Conservation (phyloP, 805 yeast species). For the Lipomyces anomalus region DNA sequence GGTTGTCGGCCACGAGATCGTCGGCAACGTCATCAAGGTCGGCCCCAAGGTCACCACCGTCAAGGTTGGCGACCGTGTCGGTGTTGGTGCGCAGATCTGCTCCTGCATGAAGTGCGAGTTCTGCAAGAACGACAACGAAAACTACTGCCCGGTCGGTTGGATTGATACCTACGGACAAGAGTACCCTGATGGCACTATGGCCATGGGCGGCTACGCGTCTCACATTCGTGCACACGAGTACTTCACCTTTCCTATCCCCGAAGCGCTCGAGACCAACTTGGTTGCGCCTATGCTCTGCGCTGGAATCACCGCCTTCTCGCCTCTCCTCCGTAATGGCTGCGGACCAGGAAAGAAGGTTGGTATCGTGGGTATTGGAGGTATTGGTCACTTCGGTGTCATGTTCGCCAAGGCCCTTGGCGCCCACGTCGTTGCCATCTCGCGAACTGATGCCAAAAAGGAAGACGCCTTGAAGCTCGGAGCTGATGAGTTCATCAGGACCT, state of each 20-base stretch:
- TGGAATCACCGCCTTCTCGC: conserved; percentile 66
- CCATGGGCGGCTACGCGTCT: conserved; percentile 65
- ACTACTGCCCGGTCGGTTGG: conserved; percentile 43
- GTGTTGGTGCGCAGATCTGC: conserved; percentile 66
- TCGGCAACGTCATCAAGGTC: conserved; percentile 34
- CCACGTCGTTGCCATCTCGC: conserved; percentile 49
- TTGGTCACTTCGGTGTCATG: conserved; percentile 56
- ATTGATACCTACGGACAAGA: conserved; percentile 47
- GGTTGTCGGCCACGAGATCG: conserved; percentile 47
- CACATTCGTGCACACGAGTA: conserved; percentile 58
- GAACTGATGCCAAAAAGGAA: conserved; percentile 45
- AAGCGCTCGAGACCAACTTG: conserved; percentile 42
- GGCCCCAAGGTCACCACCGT: conserved; percentile 51
- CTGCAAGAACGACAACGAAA: conserved; percentile 51
- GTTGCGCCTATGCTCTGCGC: conserved; percentile 75
- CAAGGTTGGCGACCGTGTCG: conserved; percentile 68
- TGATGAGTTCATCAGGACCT: conserved; percentile 47
- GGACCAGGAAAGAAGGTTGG: conserved; percentile 51
- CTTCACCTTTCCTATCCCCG: conserved; percentile 60
- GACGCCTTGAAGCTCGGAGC: conserved; percentile 54
- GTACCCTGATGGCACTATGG: conserved; percentile 43
- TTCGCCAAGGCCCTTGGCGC: conserved; percentile 59
- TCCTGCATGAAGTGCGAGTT: conserved; percentile 57
- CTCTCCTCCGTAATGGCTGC: conserved; percentile 44
- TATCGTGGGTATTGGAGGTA: conserved; percentile 58